Base-by-base conservation (phyloP, 805 yeast genomes). In the Ogataea kodamae region DNA sequence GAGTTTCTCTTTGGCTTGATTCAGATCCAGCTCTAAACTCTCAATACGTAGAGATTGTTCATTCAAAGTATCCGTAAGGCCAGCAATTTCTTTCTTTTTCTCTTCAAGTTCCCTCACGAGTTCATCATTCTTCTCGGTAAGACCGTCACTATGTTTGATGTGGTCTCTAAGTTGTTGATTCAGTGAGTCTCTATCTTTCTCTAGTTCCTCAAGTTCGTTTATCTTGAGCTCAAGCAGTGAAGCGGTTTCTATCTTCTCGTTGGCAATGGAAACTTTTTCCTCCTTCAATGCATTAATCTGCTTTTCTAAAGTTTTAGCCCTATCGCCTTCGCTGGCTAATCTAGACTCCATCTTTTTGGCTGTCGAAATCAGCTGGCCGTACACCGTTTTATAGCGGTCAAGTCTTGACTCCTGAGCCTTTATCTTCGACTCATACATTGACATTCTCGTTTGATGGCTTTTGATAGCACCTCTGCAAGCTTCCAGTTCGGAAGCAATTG, bases 201-300 rank as follows among this genome's bases (percentile, higher is more conserved):
- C 12, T 19, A 45, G 17, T 12, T 42, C 36, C 18, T 43, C 43
- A 15, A 53, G 37, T 17, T 58, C 39, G 25, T 48, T 46, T 1
- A 45, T 35, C 12, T 55, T 57, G 31, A 46, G 38, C 18, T 48
- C 54, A 12, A 45, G 35, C 2, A 32, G 17, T 3, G 44, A 27
- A 12, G 30, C 18, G 25, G 46, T 27, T 44, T 44, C 43, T 43
- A 56, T 21, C 33, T 52, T 41, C 42, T 52, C 30, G 55, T 40
- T 12, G 39, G 33, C 17, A 8, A 49, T 30, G 6, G 31, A 17
- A 9, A 29, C 20, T 18, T 41, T 43, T 45, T 55, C 38, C 36
- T 52, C 52, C 13, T 52, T 54, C 36, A 59, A 35, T 8, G 43
- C 22, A 25, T 49, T 53, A 7, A 52, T 32, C 17, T 51, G 50